phyloP scores from a whole-genome alignment of 2,329 filamentous ascomycete genomes.

The Myriosclerotinia curreyana region DNA sequence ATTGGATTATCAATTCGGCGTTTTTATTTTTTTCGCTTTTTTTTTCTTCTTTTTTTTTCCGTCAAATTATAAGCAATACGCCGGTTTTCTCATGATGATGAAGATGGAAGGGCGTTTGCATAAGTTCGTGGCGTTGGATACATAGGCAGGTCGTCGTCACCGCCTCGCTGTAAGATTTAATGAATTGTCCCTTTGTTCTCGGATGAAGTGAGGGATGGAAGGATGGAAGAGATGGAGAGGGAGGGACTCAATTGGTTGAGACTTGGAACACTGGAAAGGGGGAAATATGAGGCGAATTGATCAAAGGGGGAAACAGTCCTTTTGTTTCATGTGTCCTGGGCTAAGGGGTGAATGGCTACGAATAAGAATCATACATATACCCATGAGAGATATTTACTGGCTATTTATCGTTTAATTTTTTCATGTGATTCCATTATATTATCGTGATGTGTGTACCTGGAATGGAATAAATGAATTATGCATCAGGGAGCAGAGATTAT shows the following conservation, averaged over 20 bases:
- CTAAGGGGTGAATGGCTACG: constrained; percentile 1
- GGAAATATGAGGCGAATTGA: constrained; percentile 8
- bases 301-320: neutral
- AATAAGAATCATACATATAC: constrained; percentile 21
- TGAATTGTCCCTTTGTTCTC: constrained; percentile 20
- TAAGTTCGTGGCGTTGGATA: constrained; percentile 24
- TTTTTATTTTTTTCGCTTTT: constrained; percentile 6
- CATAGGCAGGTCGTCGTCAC: constrained; percentile 20
- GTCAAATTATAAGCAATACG: constrained; percentile 21
- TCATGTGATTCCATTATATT: neutral
- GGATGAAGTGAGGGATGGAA: neutral
- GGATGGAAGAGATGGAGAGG: constrained; percentile 14
- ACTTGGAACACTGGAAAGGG: constrained; percentile 2
- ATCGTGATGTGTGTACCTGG: neutral
- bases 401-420: constrained; percentile 4
- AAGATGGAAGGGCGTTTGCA: constrained; percentile 23
- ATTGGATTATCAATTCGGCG: constrained; percentile 17
- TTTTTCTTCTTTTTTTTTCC: neutral
- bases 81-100: constrained; percentile 21
- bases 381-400: constrained; percentile 14
- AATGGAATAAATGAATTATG: neutral
- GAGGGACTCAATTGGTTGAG: constrained; percentile 9
- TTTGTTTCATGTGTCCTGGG: constrained; percentile 13
- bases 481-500: neutral
- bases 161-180: constrained; percentile 24